Evolutionary conservation across 1,139 yeast genomes (phyloP), one percentile per base, ranked within the genome.

Genomic region (Yamadazyma dendronema): DNA sequence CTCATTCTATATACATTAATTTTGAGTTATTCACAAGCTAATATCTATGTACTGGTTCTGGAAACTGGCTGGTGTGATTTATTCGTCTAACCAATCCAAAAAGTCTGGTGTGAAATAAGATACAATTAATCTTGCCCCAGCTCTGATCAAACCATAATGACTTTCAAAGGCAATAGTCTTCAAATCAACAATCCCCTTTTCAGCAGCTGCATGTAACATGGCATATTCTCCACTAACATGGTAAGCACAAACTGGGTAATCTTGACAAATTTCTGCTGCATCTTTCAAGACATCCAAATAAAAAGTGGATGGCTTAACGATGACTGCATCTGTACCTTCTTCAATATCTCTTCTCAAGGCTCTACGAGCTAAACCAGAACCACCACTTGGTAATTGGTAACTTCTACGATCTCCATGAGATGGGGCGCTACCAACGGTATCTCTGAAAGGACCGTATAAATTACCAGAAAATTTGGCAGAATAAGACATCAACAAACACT

Each of bases 181-280:
- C 61, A 94, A 73, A 59, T 92, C 97, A 42, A 84, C 87, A 39
- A 90, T 77, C 17, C 95, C 96, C 72, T 90, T 90, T 53, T 90
- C 97, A 22, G 97, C 97, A 35, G 97, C 98, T 8, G 98, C 98
- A 58, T 90, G 96, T 47, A 92, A 67, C 98, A 94, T 92, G 34
- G 98, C 97, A 57, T 79, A 92, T 63, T 92, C 99, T 33, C 99
- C 99, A 61, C 94, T 81, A 23, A 92, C 99, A 60, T 94, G 98
- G 62, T 92, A 92, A 17, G 95, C 94, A 57, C 96, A 89, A 36
- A 92, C 71, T 21, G 98, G 98, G 51, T 84, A 79, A 59, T 92
- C 94, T 38, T 71, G 63, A 57, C 96, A 87, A 38, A 90, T 73
- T 51, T 77, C 81, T 28, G 92, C 73, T 1, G 98, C 96, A 56